Percentiles rank a stretch among this genome's conserved stretches.
Conservation (phyloP, 2,329 filamentous ascomycete species). For the Clonostachys rosea region DNA sequence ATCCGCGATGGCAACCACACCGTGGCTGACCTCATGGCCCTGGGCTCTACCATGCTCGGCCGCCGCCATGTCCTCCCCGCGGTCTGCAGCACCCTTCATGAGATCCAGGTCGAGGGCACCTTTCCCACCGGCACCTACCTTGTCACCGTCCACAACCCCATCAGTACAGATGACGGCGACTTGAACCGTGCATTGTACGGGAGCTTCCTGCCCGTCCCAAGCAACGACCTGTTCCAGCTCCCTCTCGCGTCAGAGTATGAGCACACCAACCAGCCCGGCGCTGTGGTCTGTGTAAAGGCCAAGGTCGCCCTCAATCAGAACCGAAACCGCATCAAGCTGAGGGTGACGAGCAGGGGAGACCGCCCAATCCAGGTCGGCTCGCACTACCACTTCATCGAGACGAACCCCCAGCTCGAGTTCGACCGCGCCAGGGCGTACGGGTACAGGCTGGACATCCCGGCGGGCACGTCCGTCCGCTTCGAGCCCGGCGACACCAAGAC, state of each 20-base stretch:
- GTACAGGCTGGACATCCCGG: constrained; percentile 82
- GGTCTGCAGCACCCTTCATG: constrained; percentile 71
- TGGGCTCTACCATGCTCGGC: constrained; percentile 89
- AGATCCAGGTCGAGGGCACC: constrained; percentile 92
- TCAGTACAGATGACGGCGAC: constrained; percentile 81
- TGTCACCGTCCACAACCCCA: constrained; percentile 88
- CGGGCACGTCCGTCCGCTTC: constrained; percentile 88
- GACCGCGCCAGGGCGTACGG: constrained; percentile 81
- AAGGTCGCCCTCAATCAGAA: constrained; percentile 69
- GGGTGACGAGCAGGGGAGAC: constrained; percentile 82
- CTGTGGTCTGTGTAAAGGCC: constrained; percentile 66
- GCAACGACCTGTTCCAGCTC: constrained; percentile 61
- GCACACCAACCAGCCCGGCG: constrained; percentile 68
- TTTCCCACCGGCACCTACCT: constrained; percentile 89
- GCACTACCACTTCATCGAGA: constrained; percentile 94
- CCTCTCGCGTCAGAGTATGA: constrained; percentile 63
- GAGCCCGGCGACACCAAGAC: constrained; percentile 92
- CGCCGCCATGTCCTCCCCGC: constrained; percentile 85
- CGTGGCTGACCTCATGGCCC: constrained; percentile 88
- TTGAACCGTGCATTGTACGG: constrained; percentile 85
- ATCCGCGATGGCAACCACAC: constrained; percentile 94
- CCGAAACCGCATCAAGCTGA: constrained; percentile 67
- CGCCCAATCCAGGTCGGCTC: constrained; percentile 89
- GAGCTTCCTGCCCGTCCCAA: constrained; percentile 80
- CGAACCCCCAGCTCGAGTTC: constrained; percentile 86